phyloP scores from a whole-genome alignment of 2,329 filamentous ascomycete genomes.

The Colletotrichum horii region DNA sequence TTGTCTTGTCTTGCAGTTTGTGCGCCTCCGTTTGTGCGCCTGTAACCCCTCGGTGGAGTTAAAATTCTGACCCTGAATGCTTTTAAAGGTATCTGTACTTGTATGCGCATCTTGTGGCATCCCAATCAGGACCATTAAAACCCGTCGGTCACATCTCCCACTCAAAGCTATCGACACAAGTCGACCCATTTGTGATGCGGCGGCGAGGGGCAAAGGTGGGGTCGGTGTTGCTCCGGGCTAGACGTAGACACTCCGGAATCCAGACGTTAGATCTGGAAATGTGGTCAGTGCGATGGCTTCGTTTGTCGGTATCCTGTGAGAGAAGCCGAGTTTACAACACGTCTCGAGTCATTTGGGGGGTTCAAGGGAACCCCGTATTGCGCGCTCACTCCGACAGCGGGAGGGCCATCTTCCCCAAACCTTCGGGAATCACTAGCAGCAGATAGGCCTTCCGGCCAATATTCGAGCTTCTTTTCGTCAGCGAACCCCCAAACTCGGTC shows the following conservation, averaged over 20 bases:
- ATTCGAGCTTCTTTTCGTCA: conserved; percentile 17
- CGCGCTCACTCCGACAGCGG: conserved; percentile 11
- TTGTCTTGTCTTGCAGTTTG: not conserved
- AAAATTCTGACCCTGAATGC: not conserved
- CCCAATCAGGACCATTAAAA: not conserved
- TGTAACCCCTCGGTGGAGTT: conserved; percentile 11
- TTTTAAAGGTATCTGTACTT: conserved; percentile 15
- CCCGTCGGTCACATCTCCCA: conserved; percentile 3
- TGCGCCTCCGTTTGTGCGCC: conserved; percentile 10
- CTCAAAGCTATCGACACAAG: not conserved
- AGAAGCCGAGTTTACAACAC: conserved; percentile 14
- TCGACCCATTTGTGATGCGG: conserved; percentile 11
- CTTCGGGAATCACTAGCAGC: conserved; percentile 12
- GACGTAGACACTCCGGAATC: not conserved
- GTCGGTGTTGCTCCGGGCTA: not conserved
- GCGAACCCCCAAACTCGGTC: conserved; percentile 5
- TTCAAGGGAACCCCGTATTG: conserved; percentile 7
- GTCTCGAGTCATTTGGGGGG: conserved; percentile 15
- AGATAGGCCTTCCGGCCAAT: conserved; percentile 11
- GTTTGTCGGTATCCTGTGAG: conserved; percentile 19
- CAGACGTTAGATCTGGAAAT: not conserved
- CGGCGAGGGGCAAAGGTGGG: conserved; percentile 18
- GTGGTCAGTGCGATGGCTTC: conserved; percentile 12
- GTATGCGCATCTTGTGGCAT: not conserved
- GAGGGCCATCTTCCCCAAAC: conserved; percentile 13